A percentile compares a stretch with the other conserved stretches of the same genome.
Conservation (phyloP, 2,329 filamentous ascomycete species). For the Diaporthe helianthi region DNA sequence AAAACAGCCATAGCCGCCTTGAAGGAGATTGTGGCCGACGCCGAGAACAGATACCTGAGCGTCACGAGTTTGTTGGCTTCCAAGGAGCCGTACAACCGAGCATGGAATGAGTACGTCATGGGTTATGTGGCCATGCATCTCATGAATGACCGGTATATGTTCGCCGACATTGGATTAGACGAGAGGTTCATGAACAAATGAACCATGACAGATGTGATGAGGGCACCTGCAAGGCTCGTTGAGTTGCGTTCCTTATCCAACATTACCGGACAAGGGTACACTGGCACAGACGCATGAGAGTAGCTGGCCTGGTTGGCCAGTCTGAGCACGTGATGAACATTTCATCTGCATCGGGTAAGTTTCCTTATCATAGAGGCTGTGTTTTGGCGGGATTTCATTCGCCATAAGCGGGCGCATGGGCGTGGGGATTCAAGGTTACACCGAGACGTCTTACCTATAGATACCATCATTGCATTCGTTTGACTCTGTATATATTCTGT, state of each 20-base stretch:
- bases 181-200: slow-evolving; percentile 16
- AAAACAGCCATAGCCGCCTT: slow-evolving; percentile 3
- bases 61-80: slow-evolving; percentile 36
- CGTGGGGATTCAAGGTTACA: background rate
- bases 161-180: slow-evolving; percentile 31
- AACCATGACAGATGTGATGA: background rate
- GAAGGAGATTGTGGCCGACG: slow-evolving; percentile 30
- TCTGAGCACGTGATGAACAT: background rate
- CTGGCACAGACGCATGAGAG: background rate
- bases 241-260: no score
- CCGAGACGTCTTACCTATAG: background rate
- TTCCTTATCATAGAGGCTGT: background rate
- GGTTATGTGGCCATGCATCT: slow-evolving; percentile 39
- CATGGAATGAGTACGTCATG: slow-evolving; percentile 40
- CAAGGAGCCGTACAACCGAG: slow-evolving; percentile 36
- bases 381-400: background rate
- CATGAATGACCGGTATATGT: slow-evolving; percentile 31
- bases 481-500: background rate
- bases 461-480: background rate
- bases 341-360: background rate
- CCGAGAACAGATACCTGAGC: slow-evolving; percentile 34
- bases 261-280: background rate
- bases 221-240: no score
- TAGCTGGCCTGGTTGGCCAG: background rate
- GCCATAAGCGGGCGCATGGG: background rate